phyloP scores from a whole-genome alignment of 805 yeast genomes.

The Ogataea angusta region DNA sequence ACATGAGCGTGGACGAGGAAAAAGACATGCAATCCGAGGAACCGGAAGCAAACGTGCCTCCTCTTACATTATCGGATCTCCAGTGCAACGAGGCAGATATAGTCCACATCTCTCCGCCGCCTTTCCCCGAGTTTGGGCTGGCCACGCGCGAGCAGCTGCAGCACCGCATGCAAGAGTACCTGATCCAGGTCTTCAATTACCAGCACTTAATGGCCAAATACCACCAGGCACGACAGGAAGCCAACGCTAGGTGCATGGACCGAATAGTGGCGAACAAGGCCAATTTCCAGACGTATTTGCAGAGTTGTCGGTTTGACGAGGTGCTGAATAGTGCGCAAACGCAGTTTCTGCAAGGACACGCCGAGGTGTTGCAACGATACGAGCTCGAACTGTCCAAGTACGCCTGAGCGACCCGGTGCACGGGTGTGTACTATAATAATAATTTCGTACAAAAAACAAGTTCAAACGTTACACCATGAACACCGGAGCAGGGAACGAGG shows the following conservation, averaged over 20 bases:
- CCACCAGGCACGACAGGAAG: constrained; percentile 13
- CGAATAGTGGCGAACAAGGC: constrained; percentile 8
- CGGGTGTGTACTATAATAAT: not conserved
- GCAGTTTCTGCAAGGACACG: constrained; percentile 12
- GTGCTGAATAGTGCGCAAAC: constrained; percentile 8
- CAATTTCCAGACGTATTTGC: constrained; percentile 15
- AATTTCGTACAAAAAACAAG: not conserved
- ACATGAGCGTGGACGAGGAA: constrained; percentile 8
- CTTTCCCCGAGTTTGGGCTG: not conserved
- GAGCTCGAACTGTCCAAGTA: constrained; percentile 3
- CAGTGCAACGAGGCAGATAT: constrained; percentile 15
- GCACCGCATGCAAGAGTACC: constrained; percentile 10
- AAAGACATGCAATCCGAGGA: constrained; percentile 1
- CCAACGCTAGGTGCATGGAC: constrained; percentile 14
- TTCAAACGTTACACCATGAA: not conserved
- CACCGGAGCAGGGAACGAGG: constrained; percentile 14
- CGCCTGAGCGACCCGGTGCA: constrained; percentile 4
- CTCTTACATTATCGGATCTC: constrained; percentile 19
- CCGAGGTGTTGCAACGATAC: constrained; percentile 4
- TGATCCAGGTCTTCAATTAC: constrained; percentile 8
- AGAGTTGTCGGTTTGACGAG: constrained; percentile 19
- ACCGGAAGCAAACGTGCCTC: not conserved
- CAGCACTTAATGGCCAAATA: constrained; percentile 14
- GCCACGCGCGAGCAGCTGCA: not conserved
- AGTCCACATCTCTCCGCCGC: constrained; percentile 3